Conservation (phyloP, 1,139 yeast species). For the Pneumocystis sp. region DNA sequence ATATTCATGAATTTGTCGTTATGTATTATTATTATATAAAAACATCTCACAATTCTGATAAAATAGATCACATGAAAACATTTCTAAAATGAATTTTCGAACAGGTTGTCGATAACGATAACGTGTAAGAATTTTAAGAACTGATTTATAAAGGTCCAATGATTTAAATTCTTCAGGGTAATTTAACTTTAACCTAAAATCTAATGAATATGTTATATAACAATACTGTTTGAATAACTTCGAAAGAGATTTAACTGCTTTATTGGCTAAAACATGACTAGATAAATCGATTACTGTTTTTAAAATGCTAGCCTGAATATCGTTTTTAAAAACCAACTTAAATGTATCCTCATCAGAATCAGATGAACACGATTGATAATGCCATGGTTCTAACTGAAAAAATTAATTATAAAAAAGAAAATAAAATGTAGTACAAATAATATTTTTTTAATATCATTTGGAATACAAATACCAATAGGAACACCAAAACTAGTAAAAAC, state of each 20-base stretch:
- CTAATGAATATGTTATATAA: neutral
- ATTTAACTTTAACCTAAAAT: constrained; percentile 36
- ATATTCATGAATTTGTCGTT: neutral
- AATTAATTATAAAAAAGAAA: neutral
- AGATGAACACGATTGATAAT: neutral
- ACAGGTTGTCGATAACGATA: constrained; percentile 53
- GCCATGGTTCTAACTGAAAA: constrained; percentile 2
- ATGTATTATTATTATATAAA: neutral
- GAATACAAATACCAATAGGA: constrained; percentile 36
- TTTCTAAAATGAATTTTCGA: constrained; percentile 52
- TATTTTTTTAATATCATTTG: constrained; percentile 16
- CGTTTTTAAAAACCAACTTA: constrained; percentile 22
- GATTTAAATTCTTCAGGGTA: constrained; percentile 45
- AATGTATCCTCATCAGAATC: constrained; percentile 5
- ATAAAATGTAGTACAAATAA: constrained; percentile 4
- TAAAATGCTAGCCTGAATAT: constrained; percentile 34
- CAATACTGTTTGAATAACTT: neutral
- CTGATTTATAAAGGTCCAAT: constrained; percentile 40
- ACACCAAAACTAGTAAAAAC: constrained; percentile 38
- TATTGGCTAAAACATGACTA: constrained; percentile 46
- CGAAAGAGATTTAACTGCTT: constrained; percentile 47
- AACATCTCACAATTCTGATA: neutral
- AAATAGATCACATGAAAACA: constrained; percentile 27
- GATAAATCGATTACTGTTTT: constrained; percentile 40
- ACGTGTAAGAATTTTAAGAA: constrained; percentile 47